Conservation (phyloP, 768 basidiomycete species). For the Suillus discolor region DNA sequence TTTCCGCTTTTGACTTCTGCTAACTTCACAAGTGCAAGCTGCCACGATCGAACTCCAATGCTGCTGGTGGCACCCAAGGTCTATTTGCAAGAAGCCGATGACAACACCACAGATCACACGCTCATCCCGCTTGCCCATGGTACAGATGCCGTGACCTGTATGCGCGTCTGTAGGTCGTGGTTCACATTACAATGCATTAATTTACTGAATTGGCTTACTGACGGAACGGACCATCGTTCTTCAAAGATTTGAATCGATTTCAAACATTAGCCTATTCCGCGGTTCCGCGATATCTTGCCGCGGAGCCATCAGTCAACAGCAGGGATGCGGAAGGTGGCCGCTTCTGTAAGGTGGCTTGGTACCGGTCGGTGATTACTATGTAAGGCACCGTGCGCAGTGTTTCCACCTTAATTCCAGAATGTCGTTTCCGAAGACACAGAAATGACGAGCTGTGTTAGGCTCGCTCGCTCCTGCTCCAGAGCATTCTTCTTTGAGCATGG, state of each 20-base stretch:
- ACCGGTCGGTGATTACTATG: background rate
- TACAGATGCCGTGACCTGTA: background rate
- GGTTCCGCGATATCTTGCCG: background rate
- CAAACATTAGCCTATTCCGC: background rate
- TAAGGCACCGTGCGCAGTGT: background rate
- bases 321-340: background rate
- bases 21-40: background rate
- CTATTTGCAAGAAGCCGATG: background rate
- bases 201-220: background rate
- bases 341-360: background rate
- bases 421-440: conserved; percentile 35
- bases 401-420: background rate
- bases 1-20: background rate
- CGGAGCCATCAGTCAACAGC: background rate
- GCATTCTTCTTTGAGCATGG: conserved; percentile 68
- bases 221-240: background rate
- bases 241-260: background rate
- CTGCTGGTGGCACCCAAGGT: background rate
- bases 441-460: conserved; percentile 56
- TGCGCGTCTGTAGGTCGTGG: background rate
- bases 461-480: conserved; percentile 55
- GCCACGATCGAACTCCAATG: background rate
- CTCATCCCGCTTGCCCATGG: background rate
- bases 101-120: background rate
- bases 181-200: background rate